Percentiles rank a stretch among this genome's conserved stretches.
phyloP scores from a whole-genome alignment of 2,329 filamentous ascomycete species.

The Hortaea sp. region DNA sequence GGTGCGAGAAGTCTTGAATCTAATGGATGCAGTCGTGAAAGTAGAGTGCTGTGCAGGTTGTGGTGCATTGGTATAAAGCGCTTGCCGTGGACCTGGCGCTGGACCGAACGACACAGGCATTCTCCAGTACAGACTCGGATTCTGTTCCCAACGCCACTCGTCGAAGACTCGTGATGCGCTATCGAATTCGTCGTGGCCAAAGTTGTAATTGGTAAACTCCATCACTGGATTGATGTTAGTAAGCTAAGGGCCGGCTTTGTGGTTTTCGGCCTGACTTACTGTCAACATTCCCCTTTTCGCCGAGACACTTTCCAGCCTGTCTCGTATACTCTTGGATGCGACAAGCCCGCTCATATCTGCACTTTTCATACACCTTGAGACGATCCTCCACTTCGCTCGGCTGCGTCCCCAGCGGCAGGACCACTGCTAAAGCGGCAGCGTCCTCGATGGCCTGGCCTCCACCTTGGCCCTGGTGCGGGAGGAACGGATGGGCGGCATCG shows the following conservation, averaged over 20 bases:
- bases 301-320: slow-evolving; percentile 33
- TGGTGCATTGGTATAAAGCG: slow-evolving; percentile 6
- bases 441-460: slow-evolving; percentile 59
- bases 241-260: no score
- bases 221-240: no score
- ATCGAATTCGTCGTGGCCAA: slow-evolving; percentile 44
- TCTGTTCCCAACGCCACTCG: slow-evolving; percentile 39
- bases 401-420: slow-evolving; percentile 41
- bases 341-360: slow-evolving; percentile 48
- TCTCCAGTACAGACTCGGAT: slow-evolving; percentile 26
- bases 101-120: slow-evolving; percentile 34
- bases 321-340: slow-evolving; percentile 50
- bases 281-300: slow-evolving; percentile 5
- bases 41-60: slow-evolving; percentile 9
- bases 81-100: slow-evolving; percentile 29
- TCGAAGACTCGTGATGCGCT: slow-evolving; percentile 42
- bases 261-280: slow-evolving; percentile 21
- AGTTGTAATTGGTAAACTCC: slow-evolving; percentile 16
- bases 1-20: slow-evolving; percentile 32
- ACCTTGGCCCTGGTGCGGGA: slow-evolving; percentile 48
- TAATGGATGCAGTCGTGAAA: slow-evolving; percentile 30
- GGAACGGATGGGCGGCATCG: slow-evolving; percentile 60
- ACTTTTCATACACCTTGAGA: slow-evolving; percentile 47
- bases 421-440: slow-evolving; percentile 46
- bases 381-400: slow-evolving; percentile 42